A percentile compares a stretch with the other conserved stretches of the same genome.
phyloP scores from a whole-genome alignment of 192 early-diverging fungal genomes.

The Helicostylum pulchrum region DNA sequence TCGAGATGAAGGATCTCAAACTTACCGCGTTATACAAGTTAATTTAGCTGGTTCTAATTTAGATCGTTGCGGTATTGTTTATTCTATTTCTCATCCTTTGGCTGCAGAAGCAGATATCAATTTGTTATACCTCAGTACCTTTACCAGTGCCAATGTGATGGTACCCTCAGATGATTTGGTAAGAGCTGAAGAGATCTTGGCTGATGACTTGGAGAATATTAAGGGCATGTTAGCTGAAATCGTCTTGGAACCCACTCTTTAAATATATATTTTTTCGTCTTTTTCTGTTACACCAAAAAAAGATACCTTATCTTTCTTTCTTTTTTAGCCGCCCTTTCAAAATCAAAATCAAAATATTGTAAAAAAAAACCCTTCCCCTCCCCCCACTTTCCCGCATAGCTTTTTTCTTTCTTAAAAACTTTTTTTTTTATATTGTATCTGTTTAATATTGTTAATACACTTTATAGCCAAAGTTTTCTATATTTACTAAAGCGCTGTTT shows the following conservation, averaged over 20 bases:
- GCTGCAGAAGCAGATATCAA: constrained; percentile 53
- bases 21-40: constrained; percentile 63
- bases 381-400: no score
- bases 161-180: constrained; percentile 34
- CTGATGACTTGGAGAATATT: constrained; percentile 22
- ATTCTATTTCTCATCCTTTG: constrained; percentile 63
- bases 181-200: constrained; percentile 25
- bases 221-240: constrained; percentile 17
- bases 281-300: no score
- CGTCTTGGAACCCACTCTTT: constrained; percentile 9
- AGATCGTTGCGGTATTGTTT: constrained; percentile 69
- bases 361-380: no score
- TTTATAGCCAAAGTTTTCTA: no score
- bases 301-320: no score
- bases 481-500: no score
- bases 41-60: constrained; percentile 54
- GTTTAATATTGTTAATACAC: no score
- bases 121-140: constrained; percentile 64
- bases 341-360: no score
- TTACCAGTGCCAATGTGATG: constrained; percentile 63
- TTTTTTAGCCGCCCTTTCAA: no score
- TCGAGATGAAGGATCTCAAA: constrained; percentile 38
- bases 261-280: no score
- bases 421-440: no score
- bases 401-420: no score